These are phyloP conservation scores for Wickerhamomyces sp. DNA, from an alignment of 1,139 yeast species.

Conservation along the genomic window DNA sequence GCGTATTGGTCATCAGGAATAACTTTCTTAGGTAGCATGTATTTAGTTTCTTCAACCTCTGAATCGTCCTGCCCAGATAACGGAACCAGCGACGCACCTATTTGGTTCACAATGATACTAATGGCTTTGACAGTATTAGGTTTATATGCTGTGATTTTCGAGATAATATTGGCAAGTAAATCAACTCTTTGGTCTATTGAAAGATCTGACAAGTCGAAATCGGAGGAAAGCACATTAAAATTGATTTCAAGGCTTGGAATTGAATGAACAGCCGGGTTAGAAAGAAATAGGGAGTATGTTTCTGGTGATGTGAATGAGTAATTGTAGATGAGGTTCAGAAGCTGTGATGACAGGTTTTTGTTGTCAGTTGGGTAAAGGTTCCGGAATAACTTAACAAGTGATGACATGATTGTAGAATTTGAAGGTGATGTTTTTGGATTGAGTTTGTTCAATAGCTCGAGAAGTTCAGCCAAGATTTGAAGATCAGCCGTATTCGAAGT, in stretches of 20 bases:
- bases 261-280: conserved; percentile 5
- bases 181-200: conserved; percentile 6
- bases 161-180: conserved; percentile 8
- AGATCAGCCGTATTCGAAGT: not conserved
- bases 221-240: conserved; percentile 1
- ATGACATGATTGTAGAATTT: not conserved
- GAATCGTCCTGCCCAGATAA: conserved; percentile 5
- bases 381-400: not conserved
- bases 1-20: conserved; percentile 11
- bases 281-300: not conserved
- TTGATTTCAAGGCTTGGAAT: conserved; percentile 6
- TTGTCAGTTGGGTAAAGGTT: not conserved
- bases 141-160: not conserved
- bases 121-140: conserved; percentile 6
- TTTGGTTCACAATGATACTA: conserved; percentile 11
- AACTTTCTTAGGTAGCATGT: conserved; percentile 4
- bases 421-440: not conserved
- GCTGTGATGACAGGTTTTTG: not conserved
- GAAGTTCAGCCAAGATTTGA: not conserved
- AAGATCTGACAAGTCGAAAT: not conserved
- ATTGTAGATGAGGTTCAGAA: not conserved
- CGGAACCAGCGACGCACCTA: conserved; percentile 14
- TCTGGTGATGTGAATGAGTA: not conserved
- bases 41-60: conserved; percentile 2
- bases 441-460: not conserved